These are phyloP conservation scores for Bacterosira constricta DNA, from an alignment of 108 stramenopile genomes.

Conservation along the genomic window DNA sequence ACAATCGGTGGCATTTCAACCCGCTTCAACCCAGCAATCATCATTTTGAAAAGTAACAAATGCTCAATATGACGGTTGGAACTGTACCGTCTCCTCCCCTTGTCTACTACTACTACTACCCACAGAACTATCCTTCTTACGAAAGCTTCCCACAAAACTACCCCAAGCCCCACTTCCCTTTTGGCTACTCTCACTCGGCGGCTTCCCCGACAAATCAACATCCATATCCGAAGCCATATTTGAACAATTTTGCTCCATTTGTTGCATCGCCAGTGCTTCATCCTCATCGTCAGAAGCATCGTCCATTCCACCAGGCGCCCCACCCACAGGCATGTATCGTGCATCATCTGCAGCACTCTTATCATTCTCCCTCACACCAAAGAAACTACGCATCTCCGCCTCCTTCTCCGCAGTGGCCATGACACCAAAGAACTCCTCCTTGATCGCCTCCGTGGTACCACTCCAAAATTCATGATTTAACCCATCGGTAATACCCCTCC, in stretches of 20 bases:
- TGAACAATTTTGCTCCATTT: constrained; percentile 35
- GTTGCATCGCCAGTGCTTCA: constrained; percentile 43
- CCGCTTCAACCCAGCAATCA: no score
- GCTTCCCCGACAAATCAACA: constrained; percentile 46
- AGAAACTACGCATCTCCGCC: constrained; percentile 48
- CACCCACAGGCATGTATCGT: constrained; percentile 51
- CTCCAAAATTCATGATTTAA: constrained; percentile 58
- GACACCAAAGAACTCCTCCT: constrained; percentile 44
- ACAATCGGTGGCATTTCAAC: no score
- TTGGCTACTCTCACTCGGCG: neutral
- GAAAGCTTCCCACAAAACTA: constrained; percentile 38
- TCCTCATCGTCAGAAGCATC: constrained; percentile 44
- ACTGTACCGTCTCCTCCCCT: neutral
- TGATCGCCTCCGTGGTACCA: constrained; percentile 19
- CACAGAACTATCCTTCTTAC: neutral
- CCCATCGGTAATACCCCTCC: constrained; percentile 46
- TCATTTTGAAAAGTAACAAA: no score
- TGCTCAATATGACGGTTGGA: neutral
- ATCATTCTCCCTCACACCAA: constrained; percentile 44
- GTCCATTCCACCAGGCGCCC: constrained; percentile 21
- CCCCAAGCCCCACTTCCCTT: constrained; percentile 18
- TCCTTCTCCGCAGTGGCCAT: constrained; percentile 47
- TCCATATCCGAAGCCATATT: constrained; percentile 38
- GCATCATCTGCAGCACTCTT: constrained; percentile 32
- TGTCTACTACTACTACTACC: no score